Conservation (phyloP, 225 moss, liverwort and hornwort genomes). For the Neckera pumila region DNA sequence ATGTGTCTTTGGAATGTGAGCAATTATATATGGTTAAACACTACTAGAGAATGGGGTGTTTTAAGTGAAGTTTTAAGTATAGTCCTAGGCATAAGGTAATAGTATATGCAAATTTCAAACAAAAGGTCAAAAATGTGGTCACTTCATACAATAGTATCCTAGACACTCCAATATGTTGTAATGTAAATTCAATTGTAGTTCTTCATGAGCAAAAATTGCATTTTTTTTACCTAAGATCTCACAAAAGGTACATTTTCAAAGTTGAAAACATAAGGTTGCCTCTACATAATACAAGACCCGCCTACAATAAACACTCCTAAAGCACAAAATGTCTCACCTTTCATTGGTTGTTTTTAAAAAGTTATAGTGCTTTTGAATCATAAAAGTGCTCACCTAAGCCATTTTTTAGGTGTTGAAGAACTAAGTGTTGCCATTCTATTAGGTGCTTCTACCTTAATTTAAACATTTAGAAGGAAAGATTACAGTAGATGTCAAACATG, state of each 20-base stretch:
- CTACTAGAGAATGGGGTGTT: too few relatives aligned
- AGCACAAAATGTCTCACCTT: background rate
- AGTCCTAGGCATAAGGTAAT: too few relatives aligned
- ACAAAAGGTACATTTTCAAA: background rate
- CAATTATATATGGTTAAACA: background rate
- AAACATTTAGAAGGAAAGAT: background rate
- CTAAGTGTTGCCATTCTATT: background rate
- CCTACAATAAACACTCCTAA: background rate
- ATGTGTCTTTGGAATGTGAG: background rate
- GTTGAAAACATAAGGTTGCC: background rate
- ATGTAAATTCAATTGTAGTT: background rate
- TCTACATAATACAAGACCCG: background rate
- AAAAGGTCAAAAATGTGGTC: background rate
- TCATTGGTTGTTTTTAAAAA: background rate
- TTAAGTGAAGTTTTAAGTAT: too few relatives aligned
- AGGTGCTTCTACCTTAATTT: background rate
- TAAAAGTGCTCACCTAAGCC: background rate
- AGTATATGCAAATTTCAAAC: background rate
- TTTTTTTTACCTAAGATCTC: background rate
- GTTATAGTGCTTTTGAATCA: background rate
- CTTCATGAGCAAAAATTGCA: background rate
- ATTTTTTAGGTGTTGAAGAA: background rate
- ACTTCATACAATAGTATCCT: background rate
- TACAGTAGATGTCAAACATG: fast-evolving
- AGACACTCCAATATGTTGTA: background rate